phyloP scores from a whole-genome alignment of 2,329 filamentous ascomycete species.

The Beauveria sp. region DNA sequence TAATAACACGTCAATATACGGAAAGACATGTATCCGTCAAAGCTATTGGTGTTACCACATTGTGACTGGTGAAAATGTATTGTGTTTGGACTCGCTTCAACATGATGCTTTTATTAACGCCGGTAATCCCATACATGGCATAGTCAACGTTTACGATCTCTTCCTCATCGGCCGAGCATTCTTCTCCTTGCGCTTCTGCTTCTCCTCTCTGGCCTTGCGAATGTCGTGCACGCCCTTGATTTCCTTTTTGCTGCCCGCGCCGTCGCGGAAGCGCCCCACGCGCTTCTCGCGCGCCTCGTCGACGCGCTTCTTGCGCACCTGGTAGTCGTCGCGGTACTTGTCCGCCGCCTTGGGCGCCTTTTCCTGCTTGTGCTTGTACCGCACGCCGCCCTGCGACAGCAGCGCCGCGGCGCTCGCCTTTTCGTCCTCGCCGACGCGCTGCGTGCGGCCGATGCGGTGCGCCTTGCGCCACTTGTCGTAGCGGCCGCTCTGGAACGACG shows the following conservation, averaged over 20 bases:
- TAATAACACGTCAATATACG: background rate
- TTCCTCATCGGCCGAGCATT: conserved; percentile 74
- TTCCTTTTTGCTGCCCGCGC: conserved; percentile 66
- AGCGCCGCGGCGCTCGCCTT: conserved; percentile 23
- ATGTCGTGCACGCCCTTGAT: conserved; percentile 79
- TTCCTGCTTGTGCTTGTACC: conserved; percentile 81
- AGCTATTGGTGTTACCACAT: background rate
- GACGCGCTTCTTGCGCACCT: conserved; percentile 83
- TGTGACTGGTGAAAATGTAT: background rate
- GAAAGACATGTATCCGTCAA: background rate
- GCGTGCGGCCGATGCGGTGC: conserved; percentile 71
- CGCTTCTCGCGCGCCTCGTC: conserved; percentile 81
- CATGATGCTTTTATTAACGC: background rate
- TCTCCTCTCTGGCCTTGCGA: conserved; percentile 67
- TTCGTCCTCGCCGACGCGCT: conserved; percentile 77
- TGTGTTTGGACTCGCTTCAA: background rate
- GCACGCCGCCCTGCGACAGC: conserved; percentile 23
- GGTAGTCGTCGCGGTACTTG: conserved; percentile 83
- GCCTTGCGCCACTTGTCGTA: conserved; percentile 89
- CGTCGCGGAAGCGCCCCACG: conserved; percentile 65
- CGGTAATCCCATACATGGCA: background rate
- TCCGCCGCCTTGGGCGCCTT: conserved; percentile 89
- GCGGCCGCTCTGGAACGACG: conserved; percentile 83
- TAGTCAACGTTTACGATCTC: conserved; percentile 13
- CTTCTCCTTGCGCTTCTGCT: conserved; percentile 75